Conservation (phyloP, 345 rosid genomes). For the Dovyalis caffra region DNA sequence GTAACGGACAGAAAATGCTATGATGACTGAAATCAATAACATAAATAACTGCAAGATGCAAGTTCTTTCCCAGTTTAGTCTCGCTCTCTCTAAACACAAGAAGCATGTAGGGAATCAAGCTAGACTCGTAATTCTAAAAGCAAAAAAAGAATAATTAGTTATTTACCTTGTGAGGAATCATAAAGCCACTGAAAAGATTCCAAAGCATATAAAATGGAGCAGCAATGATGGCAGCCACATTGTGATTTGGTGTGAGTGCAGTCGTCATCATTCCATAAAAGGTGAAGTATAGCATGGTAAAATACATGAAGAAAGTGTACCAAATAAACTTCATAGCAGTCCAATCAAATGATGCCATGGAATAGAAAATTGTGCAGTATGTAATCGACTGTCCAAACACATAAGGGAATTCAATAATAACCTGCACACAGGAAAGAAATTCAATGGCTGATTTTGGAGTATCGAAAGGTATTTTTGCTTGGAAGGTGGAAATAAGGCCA, state of each 20-base stretch:
- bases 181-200: constrained; percentile 98
- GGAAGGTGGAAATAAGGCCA: background rate
- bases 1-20: background rate
- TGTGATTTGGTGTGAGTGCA: constrained; percentile 93
- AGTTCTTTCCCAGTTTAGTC: background rate
- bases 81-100: too few relatives aligned
- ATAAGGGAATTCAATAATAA: constrained; percentile 88
- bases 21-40: background rate
- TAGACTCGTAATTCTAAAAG: background rate
- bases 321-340: constrained; percentile 70
- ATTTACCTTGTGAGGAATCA: constrained; percentile 90
- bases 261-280: constrained; percentile 99
- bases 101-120: background rate
- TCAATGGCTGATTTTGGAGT: background rate
- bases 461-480: background rate
- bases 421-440: constrained; percentile 44
- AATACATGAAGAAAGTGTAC: constrained; percentile 94
- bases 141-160: background rate
- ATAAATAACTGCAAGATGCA: background rate
- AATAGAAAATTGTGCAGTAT: constrained; percentile 78
- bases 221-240: constrained; percentile 82
- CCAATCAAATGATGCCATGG: constrained; percentile 93
- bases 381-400: constrained; percentile 72
- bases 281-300: constrained; percentile 84
- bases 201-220: constrained; percentile 99